Conservation (phyloP, 2,329 filamentous ascomycete species). For the Nothophoma quercina region DNA sequence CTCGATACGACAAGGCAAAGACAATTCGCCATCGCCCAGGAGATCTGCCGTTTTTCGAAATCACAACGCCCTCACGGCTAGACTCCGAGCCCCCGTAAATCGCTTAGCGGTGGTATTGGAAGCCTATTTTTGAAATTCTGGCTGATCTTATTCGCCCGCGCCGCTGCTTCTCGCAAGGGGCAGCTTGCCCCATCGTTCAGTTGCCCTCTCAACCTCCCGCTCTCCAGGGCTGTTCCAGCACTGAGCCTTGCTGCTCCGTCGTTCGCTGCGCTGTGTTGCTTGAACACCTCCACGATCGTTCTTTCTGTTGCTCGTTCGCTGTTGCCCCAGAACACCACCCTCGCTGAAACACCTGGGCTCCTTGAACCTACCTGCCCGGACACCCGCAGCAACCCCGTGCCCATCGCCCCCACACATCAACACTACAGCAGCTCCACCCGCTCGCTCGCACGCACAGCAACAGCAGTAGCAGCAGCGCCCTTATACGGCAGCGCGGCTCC, state of each 20-base stretch:
- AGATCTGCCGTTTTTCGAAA: conserved; percentile 8
- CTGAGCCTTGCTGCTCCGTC: conserved; percentile 14
- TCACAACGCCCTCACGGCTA: conserved; percentile 13
- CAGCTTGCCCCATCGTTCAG: conserved; percentile 10
- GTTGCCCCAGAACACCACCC: conserved; percentile 5
- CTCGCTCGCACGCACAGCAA: conserved; percentile 1
- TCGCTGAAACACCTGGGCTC: conserved; percentile 16
- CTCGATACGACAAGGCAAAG: conserved; percentile 1
- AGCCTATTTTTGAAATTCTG: conserved; percentile 18
- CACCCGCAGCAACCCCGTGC: conserved; percentile 13
- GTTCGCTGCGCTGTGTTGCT: conserved; percentile 9
- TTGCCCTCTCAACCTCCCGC: conserved; percentile 20
- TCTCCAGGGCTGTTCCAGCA: conserved; percentile 9
- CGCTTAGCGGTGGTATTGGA: conserved; percentile 11
- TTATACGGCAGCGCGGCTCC: conserved; percentile 2
- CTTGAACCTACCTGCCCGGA: conserved; percentile 9
- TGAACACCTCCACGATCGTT: conserved; percentile 14
- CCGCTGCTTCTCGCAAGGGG: conserved; percentile 14
- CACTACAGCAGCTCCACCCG: conserved; percentile 7
- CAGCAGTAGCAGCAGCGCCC: conserved; percentile 1
- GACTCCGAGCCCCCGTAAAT: conserved; percentile 6
- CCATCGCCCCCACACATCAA: conserved; percentile 13
- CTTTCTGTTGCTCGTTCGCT: conserved; percentile 10
- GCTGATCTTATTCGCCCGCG: conserved; percentile 9
- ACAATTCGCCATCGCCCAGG: conserved; percentile 6